Percentiles rank a stretch among this genome's conserved stretches.
These are phyloP conservation scores for Silene latifolia DNA, from an alignment of 148 eudicot species.

Conservation along the genomic window DNA sequence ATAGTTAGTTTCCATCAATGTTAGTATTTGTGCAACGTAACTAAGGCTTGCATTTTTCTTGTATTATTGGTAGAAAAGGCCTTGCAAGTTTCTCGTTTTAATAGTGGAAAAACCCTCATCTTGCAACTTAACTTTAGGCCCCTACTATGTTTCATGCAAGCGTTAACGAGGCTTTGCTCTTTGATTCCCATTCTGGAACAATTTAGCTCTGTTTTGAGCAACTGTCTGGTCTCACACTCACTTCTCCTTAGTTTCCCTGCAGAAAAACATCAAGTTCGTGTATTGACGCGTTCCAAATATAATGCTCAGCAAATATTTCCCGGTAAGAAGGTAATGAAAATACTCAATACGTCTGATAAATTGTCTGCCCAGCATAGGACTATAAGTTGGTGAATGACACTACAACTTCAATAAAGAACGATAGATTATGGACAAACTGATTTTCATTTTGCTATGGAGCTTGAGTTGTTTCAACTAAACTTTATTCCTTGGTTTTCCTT, in stretches of 20 bases:
- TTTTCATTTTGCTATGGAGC: slow-evolving; percentile 4
- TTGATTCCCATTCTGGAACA: neutral
- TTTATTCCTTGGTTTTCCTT: slow-evolving; percentile 4
- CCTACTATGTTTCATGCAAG: neutral
- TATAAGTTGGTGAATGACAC: slow-evolving; percentile 5
- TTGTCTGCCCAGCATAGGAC: neutral
- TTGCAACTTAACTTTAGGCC: neutral
- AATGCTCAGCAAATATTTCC: slow-evolving; percentile 84
- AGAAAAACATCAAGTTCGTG: slow-evolving; percentile 77
- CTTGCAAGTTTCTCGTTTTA: neutral
- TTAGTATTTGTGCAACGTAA: neutral
- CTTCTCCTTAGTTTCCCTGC: slow-evolving; percentile 20
- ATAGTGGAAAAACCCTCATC: neutral
- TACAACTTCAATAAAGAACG: neutral
- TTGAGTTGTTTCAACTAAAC: neutral
- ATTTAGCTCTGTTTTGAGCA: no score
- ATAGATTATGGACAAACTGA: neutral
- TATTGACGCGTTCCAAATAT: slow-evolving; percentile 81
- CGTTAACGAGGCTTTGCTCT: neutral
- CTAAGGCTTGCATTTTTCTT: no score
- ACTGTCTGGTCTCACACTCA: slow-evolving; percentile 10
- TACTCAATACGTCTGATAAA: slow-evolving; percentile 10
- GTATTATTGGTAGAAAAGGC: neutral
- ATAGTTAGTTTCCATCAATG: neutral
- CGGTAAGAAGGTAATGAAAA: slow-evolving; percentile 96